Base-by-base conservation (phyloP, 2,329 filamentous ascomycete genomes). In the Fusarium sp. region DNA sequence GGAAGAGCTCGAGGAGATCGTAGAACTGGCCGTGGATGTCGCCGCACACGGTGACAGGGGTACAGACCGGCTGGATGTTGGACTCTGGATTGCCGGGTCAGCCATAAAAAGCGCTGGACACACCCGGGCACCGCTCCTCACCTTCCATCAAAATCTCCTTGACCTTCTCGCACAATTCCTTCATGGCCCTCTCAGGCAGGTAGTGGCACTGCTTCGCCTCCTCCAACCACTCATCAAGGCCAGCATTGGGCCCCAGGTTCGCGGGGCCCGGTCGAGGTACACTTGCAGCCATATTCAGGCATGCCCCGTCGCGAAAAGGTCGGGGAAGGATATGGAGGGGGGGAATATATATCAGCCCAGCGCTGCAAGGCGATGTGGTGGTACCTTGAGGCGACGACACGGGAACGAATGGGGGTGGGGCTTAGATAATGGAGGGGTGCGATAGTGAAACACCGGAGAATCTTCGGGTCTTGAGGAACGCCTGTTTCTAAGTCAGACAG, bases 21-120 rank as follows among this genome's bases (percentile, higher is more conserved):
- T 99, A 98, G 83, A 98, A 98, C 85, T 99, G 96, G 78, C 96
- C 96, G 84, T 99, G 96, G 72, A 99, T 98, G 82, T 99, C 96
- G 81, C 96, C 96, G 80, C 96, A 98, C 73, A 99, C 93, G 6
- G 96, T 99, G 72, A 99, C 96, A 8, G 96, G 96, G 0, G 96
- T 98, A 63, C 93, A 91, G 22, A 99, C 96, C n/a, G 96, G 96
- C 83, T 98, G 96, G 69, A 99, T 98, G 82, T 99, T 99, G 75
- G 95, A 98, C 85, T 99, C 96, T 97, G 62, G 61, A 52, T 20
- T 56, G 34, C 60, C 57, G 34, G 66, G 67, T 79, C 69, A 79
- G 75, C 66, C 52, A 60, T 42, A 40, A 34, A 14, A 34, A 57
- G 29, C 34, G 56, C 58, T 54, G 37, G 61, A 24, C 50, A 64